Base-by-base conservation (phyloP, 176 grass and related monocot species). In the Raddia distichophylla region DNA sequence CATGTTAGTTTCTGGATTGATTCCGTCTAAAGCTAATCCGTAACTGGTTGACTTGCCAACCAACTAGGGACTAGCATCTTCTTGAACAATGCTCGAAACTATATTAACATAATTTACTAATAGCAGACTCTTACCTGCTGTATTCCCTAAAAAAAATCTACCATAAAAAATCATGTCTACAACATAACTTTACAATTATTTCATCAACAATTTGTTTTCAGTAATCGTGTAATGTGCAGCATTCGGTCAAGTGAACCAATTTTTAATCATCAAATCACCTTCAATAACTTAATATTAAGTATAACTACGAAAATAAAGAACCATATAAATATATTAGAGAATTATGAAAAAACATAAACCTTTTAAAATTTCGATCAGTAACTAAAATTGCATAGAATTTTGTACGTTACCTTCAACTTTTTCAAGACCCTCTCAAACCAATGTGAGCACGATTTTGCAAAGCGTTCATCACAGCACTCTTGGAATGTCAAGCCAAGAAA, bases 401-500 rank as follows among this genome's bases (percentile, higher is more conserved):
- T 67, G 40, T 11, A 56, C 33, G 4, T 70, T 48, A 81, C 78
- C 66, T 81, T 56, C 15, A 70, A 17, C 1, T 18, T 81, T 11
- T 58, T 58, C 8, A 81, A 4, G 60, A 81, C 40, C 66, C 48
- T 81, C 66, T 70, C 53, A 81, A 70, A 70, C 65, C 78, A 81
- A 13, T 59, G 19, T 9, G 37, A 33, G 42, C 70, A 81, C 34
- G 19, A 81, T 16, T 70, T 81, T 46, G 22, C 8, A 81, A 81
- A 81, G 53, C 53, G 78, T 14, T 9, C 14, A 12, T 57, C 66
- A 60, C 65, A 46, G 14, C 78, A 81, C n/a, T 70, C 65, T 70
- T 71, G 35, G 42, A 81, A 34, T 60, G 66, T 81, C 78, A 81
- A 70, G 60, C 65, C 78, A 70, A 81, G 66, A 70, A 81, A 70